Evolutionary conservation across 73 alveolate genomes (phyloP), one percentile per base, ranked within the genome.

Genomic region (Stentor coeruleus): DNA sequence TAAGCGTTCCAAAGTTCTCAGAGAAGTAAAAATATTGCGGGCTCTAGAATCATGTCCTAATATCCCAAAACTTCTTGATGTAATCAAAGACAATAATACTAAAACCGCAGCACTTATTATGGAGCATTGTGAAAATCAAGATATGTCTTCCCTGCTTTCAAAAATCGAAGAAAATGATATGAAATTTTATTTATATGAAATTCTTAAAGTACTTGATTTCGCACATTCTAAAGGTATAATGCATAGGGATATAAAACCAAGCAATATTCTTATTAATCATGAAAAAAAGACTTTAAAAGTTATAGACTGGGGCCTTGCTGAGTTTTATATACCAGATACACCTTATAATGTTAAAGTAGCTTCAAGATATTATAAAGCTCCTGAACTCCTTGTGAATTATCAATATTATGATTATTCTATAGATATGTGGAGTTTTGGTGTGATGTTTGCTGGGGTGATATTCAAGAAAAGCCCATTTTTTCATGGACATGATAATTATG

Each of bases 221-320:
- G 88, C 98, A 83, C 99, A 96, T 87, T 92, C 98, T 36, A 90
- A 91, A 86, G 99, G 99, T 20, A 93, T 96, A 58, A 93, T 96
- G 91, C 99, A 96, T 84, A 86, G 99, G 82, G 99, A 96, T 85
- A 97, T 96, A 35, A 96, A 96, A 85, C 99, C 99, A 26, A 97
- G 95, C 89, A 96, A 96, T 85, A 89, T 96, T 75, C 95, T 96
- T 92, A 95, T 96, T 33, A 98, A 96, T 82, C 99, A 95, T 74
- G 85, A 88, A 30, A 89, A 79, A 36, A 94, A 90, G 89, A 89
- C 90, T 59, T 83, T 95, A 74, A 92, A 98, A 81, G 86, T 96
- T 14, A 96, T 96, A 77, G 99, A 96, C 84, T 96, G 99, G 99
- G 99, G 99, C 3, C 93, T 96, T 40, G 99, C 99, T 20, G 99